Percentiles rank a stretch among this genome's conserved stretches.
Conservation (phyloP, 805 yeast genomes). For the Candida boleticola region DNA sequence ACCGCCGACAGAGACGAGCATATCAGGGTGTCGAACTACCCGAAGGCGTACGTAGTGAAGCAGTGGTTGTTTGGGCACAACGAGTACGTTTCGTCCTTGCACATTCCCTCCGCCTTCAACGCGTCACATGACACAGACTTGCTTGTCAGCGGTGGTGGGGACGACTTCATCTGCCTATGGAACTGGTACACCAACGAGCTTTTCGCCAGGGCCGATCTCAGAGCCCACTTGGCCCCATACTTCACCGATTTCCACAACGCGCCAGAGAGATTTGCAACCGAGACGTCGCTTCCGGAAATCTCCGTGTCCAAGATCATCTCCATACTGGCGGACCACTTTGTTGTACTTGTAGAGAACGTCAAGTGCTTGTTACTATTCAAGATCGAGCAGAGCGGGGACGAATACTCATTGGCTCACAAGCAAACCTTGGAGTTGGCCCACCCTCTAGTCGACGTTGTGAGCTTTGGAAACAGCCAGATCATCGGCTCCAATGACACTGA, state of each 20-base stretch:
- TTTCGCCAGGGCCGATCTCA: constrained; percentile 49
- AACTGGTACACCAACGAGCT: constrained; percentile 59
- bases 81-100: constrained; percentile 72
- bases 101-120: constrained; percentile 39
- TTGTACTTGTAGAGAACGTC: constrained; percentile 54
- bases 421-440: constrained; percentile 25
- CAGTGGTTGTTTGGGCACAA: constrained; percentile 84
- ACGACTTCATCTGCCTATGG: constrained; percentile 71
- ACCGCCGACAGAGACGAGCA: constrained; percentile 97
- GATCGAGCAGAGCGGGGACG: constrained; percentile 20
- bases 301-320: constrained; percentile 48
- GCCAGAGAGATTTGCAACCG: constrained; percentile 60
- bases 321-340: constrained; percentile 26
- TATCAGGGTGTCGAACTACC: constrained; percentile 77
- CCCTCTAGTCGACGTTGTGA: constrained; percentile 29
- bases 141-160: constrained; percentile 91
- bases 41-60: constrained; percentile 73
- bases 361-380: constrained; percentile 41
- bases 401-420: constrained; percentile 24
- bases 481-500: constrained; percentile 34
- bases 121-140: constrained; percentile 41
- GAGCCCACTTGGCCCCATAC: constrained; percentile 35
- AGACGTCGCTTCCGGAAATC: constrained; percentile 49
- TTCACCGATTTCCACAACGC: constrained; percentile 60
- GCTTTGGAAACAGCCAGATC: constrained; percentile 18